Evolutionary conservation across 139 green algal genomes (phyloP).

Genomic region (Tetradesmus obliquus): DNA sequence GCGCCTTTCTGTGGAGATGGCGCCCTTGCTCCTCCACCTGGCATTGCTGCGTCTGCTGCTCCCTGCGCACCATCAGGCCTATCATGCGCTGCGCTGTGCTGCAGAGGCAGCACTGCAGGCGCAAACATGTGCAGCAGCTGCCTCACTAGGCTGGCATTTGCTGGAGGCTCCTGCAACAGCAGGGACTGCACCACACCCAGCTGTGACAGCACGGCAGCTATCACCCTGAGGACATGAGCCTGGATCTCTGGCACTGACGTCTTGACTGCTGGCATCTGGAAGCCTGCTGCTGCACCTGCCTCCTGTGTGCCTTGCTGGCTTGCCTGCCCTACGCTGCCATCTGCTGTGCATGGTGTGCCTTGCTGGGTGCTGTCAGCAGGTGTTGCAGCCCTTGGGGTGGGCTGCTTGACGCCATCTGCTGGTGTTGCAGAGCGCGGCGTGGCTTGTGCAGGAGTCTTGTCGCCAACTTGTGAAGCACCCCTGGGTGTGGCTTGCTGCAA

Average conservation of each 20-base stretch:
- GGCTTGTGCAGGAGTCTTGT: background rate
- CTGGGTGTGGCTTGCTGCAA: slow-evolving; percentile 6
- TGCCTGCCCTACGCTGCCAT: background rate
- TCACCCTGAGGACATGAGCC: background rate
- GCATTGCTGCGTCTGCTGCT: background rate
- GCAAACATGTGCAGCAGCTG: slow-evolving; percentile 34
- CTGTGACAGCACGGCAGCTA: slow-evolving; percentile 15
- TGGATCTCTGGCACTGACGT: background rate
- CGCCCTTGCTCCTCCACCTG: background rate
- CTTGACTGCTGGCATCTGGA: background rate
- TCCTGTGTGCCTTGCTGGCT: background rate
- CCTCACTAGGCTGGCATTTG: slow-evolving; percentile 9
- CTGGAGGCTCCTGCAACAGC: background rate
- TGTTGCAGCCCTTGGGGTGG: background rate
- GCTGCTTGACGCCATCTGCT: background rate
- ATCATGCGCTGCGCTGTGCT: background rate
- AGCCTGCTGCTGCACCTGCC: background rate
- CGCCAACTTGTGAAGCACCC: background rate
- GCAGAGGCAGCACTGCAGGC: background rate
- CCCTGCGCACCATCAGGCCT: background rate
- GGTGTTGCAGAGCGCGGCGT: background rate
- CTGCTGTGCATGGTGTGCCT: background rate
- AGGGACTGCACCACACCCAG: background rate
- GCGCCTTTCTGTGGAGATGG: background rate
- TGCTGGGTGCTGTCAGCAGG: background rate